Evolutionary conservation across 2,329 filamentous ascomycete genomes (phyloP).

Genomic region (Paracorniculantispora psalliotae): DNA sequence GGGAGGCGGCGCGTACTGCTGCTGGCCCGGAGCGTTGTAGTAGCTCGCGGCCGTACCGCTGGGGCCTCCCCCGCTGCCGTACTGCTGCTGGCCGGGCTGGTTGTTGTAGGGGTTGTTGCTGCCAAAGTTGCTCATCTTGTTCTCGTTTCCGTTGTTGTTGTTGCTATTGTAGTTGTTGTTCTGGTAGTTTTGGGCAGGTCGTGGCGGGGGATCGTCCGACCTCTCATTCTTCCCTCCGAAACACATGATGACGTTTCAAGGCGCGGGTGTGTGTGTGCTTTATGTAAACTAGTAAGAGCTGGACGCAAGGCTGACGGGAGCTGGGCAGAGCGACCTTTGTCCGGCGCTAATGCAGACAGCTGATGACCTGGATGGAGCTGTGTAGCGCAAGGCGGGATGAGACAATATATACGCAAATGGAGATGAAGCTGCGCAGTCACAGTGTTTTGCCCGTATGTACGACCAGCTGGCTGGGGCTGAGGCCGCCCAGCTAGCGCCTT

Average conservation of each 20-base stretch:
- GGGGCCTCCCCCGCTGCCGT: background rate
- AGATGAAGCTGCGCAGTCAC: background rate
- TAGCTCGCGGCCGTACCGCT: background rate
- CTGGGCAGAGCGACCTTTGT: no score
- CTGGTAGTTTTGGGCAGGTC: conserved; percentile 30
- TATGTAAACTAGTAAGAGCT: background rate
- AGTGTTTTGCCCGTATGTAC: background rate
- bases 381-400: background rate
- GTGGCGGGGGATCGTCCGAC: conserved; percentile 34
- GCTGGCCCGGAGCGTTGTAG: background rate
- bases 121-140: conserved; percentile 11
- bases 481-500: conserved; percentile 1
- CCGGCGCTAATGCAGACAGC: background rate
- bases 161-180: no score
- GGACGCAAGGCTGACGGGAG: background rate
- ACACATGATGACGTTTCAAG: conserved; percentile 36
- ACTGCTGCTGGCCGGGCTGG: conserved; percentile 13
- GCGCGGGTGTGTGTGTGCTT: background rate
- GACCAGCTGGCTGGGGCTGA: background rate
- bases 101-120: conserved; percentile 14
- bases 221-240: conserved; percentile 42
- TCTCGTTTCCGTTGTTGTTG: conserved; percentile 14
- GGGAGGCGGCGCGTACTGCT: conserved; percentile 24
- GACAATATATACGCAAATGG: background rate
- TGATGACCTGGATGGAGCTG: background rate